These are phyloP conservation scores for Cryphonectria radicalis DNA, from an alignment of 2,329 filamentous ascomycete species.

Conservation along the genomic window DNA sequence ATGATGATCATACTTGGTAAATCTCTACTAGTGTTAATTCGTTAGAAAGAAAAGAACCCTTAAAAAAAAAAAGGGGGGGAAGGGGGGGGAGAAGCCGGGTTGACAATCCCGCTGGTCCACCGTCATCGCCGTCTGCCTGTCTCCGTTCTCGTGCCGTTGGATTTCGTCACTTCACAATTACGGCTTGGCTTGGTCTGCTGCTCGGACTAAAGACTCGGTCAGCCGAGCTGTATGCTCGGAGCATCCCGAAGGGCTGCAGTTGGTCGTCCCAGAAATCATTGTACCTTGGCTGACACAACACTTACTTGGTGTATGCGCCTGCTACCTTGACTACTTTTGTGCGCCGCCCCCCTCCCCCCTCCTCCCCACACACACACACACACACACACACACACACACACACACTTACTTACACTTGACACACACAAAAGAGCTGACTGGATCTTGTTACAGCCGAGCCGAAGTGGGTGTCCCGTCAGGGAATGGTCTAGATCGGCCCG, in stretches of 20 bases:
- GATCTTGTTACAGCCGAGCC: background rate
- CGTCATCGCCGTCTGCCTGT: background rate
- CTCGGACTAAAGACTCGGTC: constrained; percentile 1
- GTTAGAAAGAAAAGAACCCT: background rate
- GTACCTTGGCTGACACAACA: background rate
- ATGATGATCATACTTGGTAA: background rate
- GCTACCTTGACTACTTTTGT: no score
- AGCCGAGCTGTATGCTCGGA: background rate
- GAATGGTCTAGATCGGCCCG: background rate
- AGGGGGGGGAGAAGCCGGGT: background rate
- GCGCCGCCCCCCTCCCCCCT: no score
- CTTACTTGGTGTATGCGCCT: background rate
- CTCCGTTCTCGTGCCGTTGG: background rate
- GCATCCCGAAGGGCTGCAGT: background rate
- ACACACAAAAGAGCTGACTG: background rate
- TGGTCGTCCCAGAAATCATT: background rate
- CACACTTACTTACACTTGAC: background rate
- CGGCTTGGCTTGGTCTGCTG: background rate
- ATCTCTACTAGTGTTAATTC: background rate
- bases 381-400: no score
- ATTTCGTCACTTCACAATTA: background rate
- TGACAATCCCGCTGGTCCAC: background rate
- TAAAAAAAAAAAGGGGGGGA: background rate
- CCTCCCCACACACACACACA: no score
- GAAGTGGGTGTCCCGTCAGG: background rate